Percentiles rank a stretch among this genome's conserved stretches.
Evolutionary conservation across 768 basidiomycete genomes (phyloP).

Genomic region (Phylloporus arenicola): DNA sequence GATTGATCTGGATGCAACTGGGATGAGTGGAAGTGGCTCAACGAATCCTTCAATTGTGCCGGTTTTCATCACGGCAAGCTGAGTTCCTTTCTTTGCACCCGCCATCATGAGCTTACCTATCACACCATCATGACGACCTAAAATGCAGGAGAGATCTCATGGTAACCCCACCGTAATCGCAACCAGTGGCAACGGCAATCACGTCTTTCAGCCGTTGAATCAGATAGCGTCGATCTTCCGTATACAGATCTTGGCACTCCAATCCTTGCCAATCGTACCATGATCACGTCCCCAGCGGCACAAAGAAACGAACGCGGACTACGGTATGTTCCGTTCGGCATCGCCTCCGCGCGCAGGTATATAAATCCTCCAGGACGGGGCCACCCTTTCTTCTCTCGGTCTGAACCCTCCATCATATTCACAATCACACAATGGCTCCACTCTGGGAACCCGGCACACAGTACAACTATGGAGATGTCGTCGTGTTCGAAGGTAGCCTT

Average conservation of each 20-base stretch:
- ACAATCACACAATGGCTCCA: slow-evolving; percentile 32
- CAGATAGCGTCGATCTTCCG: slow-evolving; percentile 22
- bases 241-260: slow-evolving; percentile 5
- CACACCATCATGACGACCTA: not conserved
- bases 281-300: not conserved
- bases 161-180: not conserved
- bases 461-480: slow-evolving; percentile 51
- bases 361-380: slow-evolving; percentile 7
- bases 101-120: not conserved
- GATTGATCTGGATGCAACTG: not conserved
- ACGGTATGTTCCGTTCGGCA: slow-evolving; percentile 3
- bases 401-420: slow-evolving; percentile 2
- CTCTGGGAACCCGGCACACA: slow-evolving; percentile 60
- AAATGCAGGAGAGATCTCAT: not conserved
- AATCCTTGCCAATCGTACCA: not conserved
- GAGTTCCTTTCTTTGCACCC: not conserved
- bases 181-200: not conserved
- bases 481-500: slow-evolving; percentile 49
- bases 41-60: not conserved
- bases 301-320: not conserved
- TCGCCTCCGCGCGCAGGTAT: slow-evolving; percentile 12
- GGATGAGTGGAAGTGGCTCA: not conserved
- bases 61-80: not conserved
- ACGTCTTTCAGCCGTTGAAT: not conserved
- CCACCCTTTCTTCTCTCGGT: not conserved